Percentiles rank a stretch among this genome's conserved stretches.
phyloP scores from a whole-genome alignment of 139 green algal genomes.

The Micractinium sp. region DNA sequence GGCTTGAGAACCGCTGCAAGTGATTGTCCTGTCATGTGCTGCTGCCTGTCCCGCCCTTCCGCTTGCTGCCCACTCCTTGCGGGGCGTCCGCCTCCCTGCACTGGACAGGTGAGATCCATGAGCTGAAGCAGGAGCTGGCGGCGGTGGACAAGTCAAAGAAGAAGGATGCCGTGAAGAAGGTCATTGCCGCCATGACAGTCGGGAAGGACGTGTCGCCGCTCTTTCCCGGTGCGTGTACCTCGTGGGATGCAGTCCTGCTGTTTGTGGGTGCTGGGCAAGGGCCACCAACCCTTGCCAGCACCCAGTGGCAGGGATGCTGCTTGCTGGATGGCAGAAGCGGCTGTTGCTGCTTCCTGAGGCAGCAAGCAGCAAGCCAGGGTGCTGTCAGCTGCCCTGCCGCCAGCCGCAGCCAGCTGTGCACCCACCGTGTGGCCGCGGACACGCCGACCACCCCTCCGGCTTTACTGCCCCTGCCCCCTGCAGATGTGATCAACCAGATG shows the following conservation, averaged over 20 bases:
- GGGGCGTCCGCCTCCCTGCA: background rate
- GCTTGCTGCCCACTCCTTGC: background rate
- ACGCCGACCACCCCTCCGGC: background rate
- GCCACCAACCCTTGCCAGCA: background rate
- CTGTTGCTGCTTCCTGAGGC: background rate
- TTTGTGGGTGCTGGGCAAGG: background rate
- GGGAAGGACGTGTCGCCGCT: conserved; percentile 64
- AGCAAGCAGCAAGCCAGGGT: too few species aligned
- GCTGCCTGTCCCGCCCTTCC: background rate
- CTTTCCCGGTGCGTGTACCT: conserved; percentile 32
- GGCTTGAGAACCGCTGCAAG: background rate
- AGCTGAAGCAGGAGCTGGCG: conserved; percentile 95
- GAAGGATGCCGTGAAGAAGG: conserved; percentile 98
- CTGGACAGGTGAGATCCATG: conserved; percentile 90
- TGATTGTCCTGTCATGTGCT: background rate
- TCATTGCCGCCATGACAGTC: conserved; percentile 98
- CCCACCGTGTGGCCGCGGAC: too few species aligned
- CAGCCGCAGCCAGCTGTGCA: background rate
- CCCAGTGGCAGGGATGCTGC: background rate
- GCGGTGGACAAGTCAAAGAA: conserved; percentile 86
- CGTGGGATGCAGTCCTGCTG: background rate
- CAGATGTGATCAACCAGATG: conserved; percentile 99
- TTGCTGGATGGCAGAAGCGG: too few species aligned
- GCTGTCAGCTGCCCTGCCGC: background rate
- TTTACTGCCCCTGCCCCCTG: background rate